phyloP scores from a whole-genome alignment of 805 yeast species.

The Teunomyces cretensis region DNA sequence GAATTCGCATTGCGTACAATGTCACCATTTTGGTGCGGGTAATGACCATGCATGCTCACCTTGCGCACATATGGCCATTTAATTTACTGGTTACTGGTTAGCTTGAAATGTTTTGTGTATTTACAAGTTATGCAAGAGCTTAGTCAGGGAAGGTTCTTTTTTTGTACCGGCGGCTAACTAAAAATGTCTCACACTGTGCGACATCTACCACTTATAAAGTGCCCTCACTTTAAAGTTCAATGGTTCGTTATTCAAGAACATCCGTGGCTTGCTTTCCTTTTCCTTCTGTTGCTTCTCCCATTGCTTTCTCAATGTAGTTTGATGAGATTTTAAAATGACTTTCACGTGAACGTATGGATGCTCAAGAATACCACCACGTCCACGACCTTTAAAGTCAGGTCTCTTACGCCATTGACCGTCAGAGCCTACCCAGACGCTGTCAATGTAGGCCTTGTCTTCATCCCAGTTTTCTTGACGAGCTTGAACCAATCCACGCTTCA shows the following conservation, averaged over 20 bases:
- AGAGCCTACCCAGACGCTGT: constrained; percentile 87
- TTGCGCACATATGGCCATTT: neutral
- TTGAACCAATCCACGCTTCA: constrained; percentile 70
- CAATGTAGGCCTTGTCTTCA: constrained; percentile 63
- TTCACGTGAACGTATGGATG: constrained; percentile 81
- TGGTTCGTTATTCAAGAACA: constrained; percentile 45
- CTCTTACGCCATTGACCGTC: constrained; percentile 76
- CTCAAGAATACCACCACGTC: constrained; percentile 75
- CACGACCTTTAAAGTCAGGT: constrained; percentile 84
- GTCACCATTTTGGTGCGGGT: constrained; percentile 1
- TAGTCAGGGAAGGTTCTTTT: neutral
- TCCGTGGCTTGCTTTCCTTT: constrained; percentile 51
- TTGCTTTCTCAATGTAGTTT: constrained; percentile 58
- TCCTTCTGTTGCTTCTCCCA: constrained; percentile 57
- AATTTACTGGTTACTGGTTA: constrained; percentile 2
- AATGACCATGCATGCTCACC: neutral
- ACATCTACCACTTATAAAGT: constrained; percentile 38
- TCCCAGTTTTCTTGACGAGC: constrained; percentile 60
- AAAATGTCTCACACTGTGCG: constrained; percentile 2
- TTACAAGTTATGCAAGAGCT: constrained; percentile 3
- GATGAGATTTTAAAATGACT: constrained; percentile 68
- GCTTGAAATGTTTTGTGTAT: neutral
- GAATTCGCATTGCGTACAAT: neutral
- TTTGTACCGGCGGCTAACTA: too few relatives aligned
- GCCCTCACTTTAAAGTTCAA: constrained; percentile 43